phyloP scores from a whole-genome alignment of 2,329 filamentous ascomycete species.

The Daldinia sp. region DNA sequence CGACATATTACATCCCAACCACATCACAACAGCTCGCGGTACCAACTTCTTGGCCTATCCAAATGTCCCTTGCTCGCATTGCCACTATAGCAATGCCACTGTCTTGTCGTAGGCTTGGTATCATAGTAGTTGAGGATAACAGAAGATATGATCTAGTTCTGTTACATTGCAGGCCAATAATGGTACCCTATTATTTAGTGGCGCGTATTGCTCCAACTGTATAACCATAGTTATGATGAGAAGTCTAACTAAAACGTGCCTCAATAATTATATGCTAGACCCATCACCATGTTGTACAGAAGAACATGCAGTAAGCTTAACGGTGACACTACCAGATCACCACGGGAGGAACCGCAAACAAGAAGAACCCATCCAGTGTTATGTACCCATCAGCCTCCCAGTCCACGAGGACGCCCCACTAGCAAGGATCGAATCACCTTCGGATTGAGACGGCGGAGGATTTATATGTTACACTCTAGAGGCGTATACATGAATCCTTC shows the following conservation, averaged over 20 bases:
- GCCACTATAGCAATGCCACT: not conserved
- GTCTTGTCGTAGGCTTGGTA: not conserved
- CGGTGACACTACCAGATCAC: not conserved
- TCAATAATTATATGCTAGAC: not conserved
- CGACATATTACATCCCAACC: not conserved
- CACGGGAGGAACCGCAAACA: not conserved
- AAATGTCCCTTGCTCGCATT: not conserved
- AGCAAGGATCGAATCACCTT: not conserved
- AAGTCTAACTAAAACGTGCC: not conserved
- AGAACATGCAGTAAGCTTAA: not conserved
- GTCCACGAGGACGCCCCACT: not conserved
- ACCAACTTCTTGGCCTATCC: not conserved
- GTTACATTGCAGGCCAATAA: not conserved
- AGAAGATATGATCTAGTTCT: not conserved
- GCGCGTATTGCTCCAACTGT: not conserved
- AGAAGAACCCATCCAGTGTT: not conserved
- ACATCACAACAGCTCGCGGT: not conserved
- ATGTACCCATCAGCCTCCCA: not conserved
- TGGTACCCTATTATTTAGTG: not conserved
- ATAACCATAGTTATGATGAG: too few relatives aligned
- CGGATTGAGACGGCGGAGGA: not conserved
- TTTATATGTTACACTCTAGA: not conserved
- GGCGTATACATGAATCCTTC: not conserved
- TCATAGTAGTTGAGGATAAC: not conserved
- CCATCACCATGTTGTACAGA: not conserved